phyloP scores from a whole-genome alignment of 768 basidiomycete species.

The Tephrocybe sp. region DNA sequence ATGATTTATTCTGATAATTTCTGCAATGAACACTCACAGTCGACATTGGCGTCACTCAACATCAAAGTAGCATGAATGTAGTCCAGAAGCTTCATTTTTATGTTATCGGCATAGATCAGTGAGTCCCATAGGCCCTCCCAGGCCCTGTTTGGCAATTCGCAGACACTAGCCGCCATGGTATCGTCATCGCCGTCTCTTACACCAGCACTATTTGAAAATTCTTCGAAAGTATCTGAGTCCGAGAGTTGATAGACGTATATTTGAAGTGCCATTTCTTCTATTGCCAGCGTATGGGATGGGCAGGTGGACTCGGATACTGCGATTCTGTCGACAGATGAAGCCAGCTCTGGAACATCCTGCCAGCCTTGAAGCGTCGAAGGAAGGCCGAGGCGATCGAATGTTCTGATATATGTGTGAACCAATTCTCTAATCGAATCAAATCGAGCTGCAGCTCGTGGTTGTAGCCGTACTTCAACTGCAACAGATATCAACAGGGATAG shows the following conservation, averaged over 20 bases:
- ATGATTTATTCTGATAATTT: background rate
- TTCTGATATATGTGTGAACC: slow-evolving; percentile 53
- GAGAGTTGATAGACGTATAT: slow-evolving; percentile 89
- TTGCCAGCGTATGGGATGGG: slow-evolving; percentile 46
- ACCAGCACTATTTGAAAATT: slow-evolving; percentile 62
- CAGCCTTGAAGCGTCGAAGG: slow-evolving; percentile 76
- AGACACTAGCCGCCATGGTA: slow-evolving; percentile 86
- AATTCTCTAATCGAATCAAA: slow-evolving; percentile 71
- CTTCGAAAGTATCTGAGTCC: slow-evolving; percentile 65
- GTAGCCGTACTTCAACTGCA: slow-evolving; percentile 82
- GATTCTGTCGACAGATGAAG: slow-evolving; percentile 74
- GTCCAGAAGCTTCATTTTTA: slow-evolving; percentile 86
- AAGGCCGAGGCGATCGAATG: slow-evolving; percentile 64
- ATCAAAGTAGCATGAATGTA: slow-evolving; percentile 93
- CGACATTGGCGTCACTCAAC: slow-evolving; percentile 86
- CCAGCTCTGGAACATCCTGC: slow-evolving; percentile 71
- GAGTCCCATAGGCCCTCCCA: slow-evolving; percentile 95
- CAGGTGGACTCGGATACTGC: slow-evolving; percentile 68
- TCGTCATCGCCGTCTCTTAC: slow-evolving; percentile 64
- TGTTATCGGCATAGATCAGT: slow-evolving; percentile 77
- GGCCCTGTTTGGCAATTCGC: slow-evolving; percentile 77
- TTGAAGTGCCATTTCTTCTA: slow-evolving; percentile 62
- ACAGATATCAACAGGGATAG: background rate
- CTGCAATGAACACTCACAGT: slow-evolving; percentile 50
- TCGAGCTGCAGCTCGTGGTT: slow-evolving; percentile 62